These are phyloP conservation scores for Paecilomyces sp. DNA, from an alignment of 2,329 filamentous ascomycete genomes.

Conservation along the genomic window DNA sequence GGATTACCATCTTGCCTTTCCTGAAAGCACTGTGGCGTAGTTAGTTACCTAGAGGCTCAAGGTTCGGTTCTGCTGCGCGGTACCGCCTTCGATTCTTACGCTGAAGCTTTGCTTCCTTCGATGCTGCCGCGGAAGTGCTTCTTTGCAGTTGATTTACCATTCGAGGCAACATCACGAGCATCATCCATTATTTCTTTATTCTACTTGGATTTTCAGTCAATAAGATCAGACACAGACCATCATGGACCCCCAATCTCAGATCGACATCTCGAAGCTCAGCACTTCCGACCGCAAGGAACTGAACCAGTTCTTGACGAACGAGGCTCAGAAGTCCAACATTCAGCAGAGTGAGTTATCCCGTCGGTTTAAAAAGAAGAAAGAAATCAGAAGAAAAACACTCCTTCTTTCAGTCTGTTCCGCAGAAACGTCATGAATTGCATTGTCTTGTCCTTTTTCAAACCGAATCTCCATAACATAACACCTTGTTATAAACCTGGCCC, in stretches of 20 bases:
- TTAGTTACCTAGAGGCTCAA: neutral
- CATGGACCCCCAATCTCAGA: constrained; percentile 30
- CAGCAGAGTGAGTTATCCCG: constrained; percentile 38
- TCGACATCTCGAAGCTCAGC: constrained; percentile 68
- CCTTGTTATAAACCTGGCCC: constrained; percentile 1
- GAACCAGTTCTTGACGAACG: constrained; percentile 75
- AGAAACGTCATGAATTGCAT: too few species aligned
- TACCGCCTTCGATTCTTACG: constrained; percentile 15
- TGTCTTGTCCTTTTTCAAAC: neutral
- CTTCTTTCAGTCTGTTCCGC: too few species aligned
- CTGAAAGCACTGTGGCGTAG: neutral
- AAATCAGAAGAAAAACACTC: too few species aligned
- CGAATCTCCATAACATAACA: neutral
- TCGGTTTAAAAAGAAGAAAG: neutral
- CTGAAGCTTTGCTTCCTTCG: neutral
- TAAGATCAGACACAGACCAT: neutral
- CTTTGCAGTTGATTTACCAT: neutral
- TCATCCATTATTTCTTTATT: neutral
- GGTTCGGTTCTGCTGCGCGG: constrained; percentile 17
- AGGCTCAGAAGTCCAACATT: constrained; percentile 68
- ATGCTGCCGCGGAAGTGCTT: neutral
- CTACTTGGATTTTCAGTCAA: too few species aligned
- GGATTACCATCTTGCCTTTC: neutral
- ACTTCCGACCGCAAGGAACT: constrained; percentile 81
- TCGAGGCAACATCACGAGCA: neutral